A percentile compares a stretch with the other conserved stretches of the same genome.
These are phyloP conservation scores for Globisporangium apiculatum DNA, from an alignment of 352 stramenopile genomes.

Conservation along the genomic window DNA sequence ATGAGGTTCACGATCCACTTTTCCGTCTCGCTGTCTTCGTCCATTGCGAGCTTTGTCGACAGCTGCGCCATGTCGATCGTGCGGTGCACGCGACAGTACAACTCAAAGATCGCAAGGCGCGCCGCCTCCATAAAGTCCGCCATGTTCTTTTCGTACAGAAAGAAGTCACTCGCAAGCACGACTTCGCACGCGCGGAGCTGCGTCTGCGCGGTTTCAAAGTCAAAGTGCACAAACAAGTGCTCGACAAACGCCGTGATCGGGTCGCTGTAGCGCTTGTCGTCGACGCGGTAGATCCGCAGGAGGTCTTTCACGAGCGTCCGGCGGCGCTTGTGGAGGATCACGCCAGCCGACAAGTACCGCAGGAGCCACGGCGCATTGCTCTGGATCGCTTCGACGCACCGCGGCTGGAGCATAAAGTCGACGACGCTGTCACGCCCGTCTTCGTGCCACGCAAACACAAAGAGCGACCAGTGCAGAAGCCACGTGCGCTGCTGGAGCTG, in stretches of 20 bases:
- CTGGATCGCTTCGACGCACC: slow-evolving; percentile 96
- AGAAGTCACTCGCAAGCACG: slow-evolving; percentile 96
- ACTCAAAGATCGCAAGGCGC: slow-evolving; percentile 98
- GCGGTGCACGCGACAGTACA: slow-evolving; percentile 98
- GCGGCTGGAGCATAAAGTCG: slow-evolving; percentile 93
- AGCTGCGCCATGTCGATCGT: slow-evolving; percentile 98
- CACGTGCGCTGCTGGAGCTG: slow-evolving; percentile 96
- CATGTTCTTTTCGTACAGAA: slow-evolving; percentile 94
- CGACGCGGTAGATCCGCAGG: slow-evolving; percentile 92
- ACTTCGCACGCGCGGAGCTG: slow-evolving; percentile 91
- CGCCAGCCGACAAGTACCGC: slow-evolving; percentile 94
- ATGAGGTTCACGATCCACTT: slow-evolving; percentile 99
- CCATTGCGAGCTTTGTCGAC: slow-evolving; percentile 95
- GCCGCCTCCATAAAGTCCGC: slow-evolving; percentile 98
- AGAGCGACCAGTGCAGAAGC: slow-evolving; percentile 98
- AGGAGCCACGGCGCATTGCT: slow-evolving; percentile 98
- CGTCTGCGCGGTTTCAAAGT: slow-evolving; percentile 97
- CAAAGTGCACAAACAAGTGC: slow-evolving; percentile 97
- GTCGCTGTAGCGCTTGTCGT: slow-evolving; percentile 79
- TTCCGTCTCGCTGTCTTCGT: slow-evolving; percentile 93
- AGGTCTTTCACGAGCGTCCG: slow-evolving; percentile 93
- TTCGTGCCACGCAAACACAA: slow-evolving; percentile 90
- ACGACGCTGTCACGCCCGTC: slow-evolving; percentile 95
- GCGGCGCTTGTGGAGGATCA: slow-evolving; percentile 96
- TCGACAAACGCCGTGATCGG: slow-evolving; percentile 95